phyloP scores from a whole-genome alignment of 257 asterid species.

The Voacanga thouarsii region DNA sequence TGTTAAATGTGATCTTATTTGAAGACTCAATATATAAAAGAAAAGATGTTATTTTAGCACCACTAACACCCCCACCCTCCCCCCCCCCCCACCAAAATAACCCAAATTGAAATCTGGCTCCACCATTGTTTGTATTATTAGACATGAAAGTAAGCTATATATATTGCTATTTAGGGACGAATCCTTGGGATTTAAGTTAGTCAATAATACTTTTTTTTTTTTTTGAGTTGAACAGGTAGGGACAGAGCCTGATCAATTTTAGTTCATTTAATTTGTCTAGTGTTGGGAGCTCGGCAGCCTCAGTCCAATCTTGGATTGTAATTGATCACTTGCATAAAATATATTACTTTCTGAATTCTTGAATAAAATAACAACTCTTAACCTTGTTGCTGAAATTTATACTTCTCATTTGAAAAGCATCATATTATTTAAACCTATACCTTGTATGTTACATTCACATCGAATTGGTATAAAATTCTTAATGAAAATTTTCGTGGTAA shows the following conservation, averaged over 20 bases:
- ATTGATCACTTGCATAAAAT: background rate
- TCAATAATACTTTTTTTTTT: too few species aligned
- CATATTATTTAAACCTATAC: too few species aligned
- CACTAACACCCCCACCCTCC: too few species aligned
- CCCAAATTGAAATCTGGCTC: too few species aligned
- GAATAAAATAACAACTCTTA: background rate
- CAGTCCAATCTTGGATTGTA: background rate
- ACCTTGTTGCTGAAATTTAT: background rate
- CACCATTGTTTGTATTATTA: too few species aligned
- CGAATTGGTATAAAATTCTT: background rate
- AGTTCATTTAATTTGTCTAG: background rate
- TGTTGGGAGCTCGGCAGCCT: background rate
- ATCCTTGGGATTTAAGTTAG: conserved; percentile 1
- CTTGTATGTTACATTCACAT: background rate
- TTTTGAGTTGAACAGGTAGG: background rate
- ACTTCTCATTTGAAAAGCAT: background rate
- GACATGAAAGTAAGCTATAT: background rate
- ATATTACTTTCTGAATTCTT: background rate
- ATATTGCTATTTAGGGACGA: background rate
- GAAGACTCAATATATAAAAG: too few species aligned
- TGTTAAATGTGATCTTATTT: too few species aligned
- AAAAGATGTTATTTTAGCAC: too few species aligned
- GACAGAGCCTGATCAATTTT: background rate
- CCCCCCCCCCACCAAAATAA: too few species aligned
- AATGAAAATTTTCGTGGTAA: background rate